A percentile compares a stretch with the other conserved stretches of the same genome.
phyloP scores from a whole-genome alignment of 257 asterid species.

The Solanum etuberosum region DNA sequence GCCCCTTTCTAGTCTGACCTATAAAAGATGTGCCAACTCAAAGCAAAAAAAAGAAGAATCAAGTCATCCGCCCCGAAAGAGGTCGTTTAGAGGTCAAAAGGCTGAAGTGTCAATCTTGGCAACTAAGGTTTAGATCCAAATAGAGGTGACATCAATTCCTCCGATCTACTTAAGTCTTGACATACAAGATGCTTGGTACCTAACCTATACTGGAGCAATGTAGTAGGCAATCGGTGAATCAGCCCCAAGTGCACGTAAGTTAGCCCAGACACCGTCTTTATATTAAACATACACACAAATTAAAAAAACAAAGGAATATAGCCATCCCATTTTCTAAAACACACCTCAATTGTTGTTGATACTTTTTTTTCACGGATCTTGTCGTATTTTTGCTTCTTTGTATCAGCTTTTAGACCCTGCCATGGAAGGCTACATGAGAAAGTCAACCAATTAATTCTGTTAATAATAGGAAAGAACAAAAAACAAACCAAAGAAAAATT shows the following conservation, averaged over 20 bases:
- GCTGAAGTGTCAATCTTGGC: background rate
- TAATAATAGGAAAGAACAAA: background rate
- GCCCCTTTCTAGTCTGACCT: background rate
- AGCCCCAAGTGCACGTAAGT: background rate
- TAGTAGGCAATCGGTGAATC: background rate
- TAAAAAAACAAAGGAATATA: background rate
- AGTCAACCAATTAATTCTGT: background rate
- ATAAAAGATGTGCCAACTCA: background rate
- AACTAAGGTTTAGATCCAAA: background rate
- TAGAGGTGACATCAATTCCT: background rate
- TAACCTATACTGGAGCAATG: background rate
- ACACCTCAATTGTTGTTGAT: slow-evolving; percentile 36
- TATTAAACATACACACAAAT: background rate
- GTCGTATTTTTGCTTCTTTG: slow-evolving; percentile 34
- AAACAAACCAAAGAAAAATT: background rate
- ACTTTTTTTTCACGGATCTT: slow-evolving; percentile 32
- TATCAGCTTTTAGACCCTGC: slow-evolving; percentile 37
- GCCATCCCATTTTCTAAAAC: background rate
- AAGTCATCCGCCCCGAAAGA: background rate
- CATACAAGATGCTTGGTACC: background rate
- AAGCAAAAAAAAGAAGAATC: background rate
- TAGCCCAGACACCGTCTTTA: background rate
- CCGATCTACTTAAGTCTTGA: background rate
- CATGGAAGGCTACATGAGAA: slow-evolving; percentile 27
- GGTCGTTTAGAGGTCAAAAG: background rate